Conservation (phyloP, 768 basidiomycete species). For the Tricholoma matsutake region DNA sequence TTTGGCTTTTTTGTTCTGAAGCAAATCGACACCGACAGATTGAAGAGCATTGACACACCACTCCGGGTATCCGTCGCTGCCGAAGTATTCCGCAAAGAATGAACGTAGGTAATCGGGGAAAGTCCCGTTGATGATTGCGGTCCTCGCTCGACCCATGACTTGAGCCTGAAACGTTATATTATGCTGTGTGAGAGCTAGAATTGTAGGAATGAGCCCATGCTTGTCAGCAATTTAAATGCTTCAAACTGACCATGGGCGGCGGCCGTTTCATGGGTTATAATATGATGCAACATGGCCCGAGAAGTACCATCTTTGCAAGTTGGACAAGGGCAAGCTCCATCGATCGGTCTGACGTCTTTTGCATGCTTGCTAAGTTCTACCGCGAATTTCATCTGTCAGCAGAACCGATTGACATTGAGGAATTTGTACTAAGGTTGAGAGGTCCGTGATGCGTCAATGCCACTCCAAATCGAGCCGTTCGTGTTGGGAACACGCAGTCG, state of each 20-base stretch:
- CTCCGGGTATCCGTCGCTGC: conserved; percentile 72
- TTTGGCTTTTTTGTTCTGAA: conserved; percentile 51
- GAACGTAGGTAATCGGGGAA: conserved; percentile 75
- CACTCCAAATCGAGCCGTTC: conserved; percentile 89
- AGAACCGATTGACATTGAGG: background rate
- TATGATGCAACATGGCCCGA: conserved; percentile 74
- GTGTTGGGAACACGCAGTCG: conserved; percentile 91
- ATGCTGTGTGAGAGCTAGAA: conserved; percentile 72
- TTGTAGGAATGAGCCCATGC: conserved; percentile 12
- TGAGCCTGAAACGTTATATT: conserved; percentile 86
- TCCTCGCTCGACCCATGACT: conserved; percentile 81
- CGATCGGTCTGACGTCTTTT: conserved; percentile 68
- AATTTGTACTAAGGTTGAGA: conserved; percentile 68
- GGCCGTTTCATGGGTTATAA: conserved; percentile 74
- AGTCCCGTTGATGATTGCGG: conserved; percentile 72
- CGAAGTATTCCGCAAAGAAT: conserved; percentile 82
- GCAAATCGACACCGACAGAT: conserved; percentile 80
- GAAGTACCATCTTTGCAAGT: conserved; percentile 69
- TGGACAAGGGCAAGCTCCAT: conserved; percentile 80
- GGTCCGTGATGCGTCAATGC: conserved; percentile 82
- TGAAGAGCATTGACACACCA: conserved; percentile 87
- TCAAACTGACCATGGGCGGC: conserved; percentile 72
- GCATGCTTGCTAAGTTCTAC: conserved; percentile 69
- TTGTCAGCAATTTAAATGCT: conserved; percentile 8
- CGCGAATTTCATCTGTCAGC: background rate